Conservation (phyloP, 768 basidiomycete species). For the Agrocybe pediades region DNA sequence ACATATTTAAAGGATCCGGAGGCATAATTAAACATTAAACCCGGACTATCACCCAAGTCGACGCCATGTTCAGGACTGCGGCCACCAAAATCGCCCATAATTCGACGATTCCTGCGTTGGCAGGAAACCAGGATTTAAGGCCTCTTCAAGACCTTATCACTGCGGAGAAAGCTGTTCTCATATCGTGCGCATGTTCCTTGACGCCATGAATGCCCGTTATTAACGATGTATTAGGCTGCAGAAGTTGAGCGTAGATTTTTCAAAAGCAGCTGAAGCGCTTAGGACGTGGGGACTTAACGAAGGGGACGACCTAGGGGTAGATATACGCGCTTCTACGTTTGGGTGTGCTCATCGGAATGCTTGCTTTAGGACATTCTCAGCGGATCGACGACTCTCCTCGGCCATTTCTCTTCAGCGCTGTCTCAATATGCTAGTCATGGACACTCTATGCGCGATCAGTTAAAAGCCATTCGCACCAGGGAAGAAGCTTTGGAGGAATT, state of each 20-base stretch:
- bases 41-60: constrained; percentile 3
- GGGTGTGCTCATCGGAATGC: not conserved
- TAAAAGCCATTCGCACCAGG: constrained; percentile 81
- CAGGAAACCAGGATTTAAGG: constrained; percentile 73
- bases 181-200: constrained; percentile 46
- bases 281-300: constrained; percentile 76
- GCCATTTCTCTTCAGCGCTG: constrained; percentile 68
- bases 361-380: constrained; percentile 66
- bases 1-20: not conserved
- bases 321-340: constrained; percentile 25
- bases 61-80: constrained; percentile 73
- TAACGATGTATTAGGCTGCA: constrained; percentile 46
- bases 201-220: not conserved
- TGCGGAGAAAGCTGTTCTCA: constrained; percentile 81
- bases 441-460: constrained; percentile 65
- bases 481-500: constrained; percentile 85
- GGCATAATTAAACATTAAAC: not conserved
- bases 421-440: constrained; percentile 72
- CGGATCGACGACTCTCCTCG: constrained; percentile 67
- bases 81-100: constrained; percentile 89
- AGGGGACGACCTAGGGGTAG: constrained; percentile 80
- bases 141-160: constrained; percentile 88
- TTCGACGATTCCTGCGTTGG: constrained; percentile 73
- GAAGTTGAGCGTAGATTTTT: constrained; percentile 63
- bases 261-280: constrained; percentile 72